Base-by-base conservation (phyloP, 1,139 yeast genomes). In the Arxiozyma slooffiae region DNA sequence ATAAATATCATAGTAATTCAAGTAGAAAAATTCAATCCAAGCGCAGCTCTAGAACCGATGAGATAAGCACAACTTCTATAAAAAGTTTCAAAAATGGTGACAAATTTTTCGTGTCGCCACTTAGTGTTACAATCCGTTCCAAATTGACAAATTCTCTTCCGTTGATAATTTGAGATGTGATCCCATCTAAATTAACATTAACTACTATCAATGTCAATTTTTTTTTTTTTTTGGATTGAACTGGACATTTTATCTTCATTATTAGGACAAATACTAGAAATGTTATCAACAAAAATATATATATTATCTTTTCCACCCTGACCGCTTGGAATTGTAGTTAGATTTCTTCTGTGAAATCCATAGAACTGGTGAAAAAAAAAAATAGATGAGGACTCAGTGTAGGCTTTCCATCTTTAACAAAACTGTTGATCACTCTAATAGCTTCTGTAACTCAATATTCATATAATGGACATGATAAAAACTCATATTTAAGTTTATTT, bases 401-500 rank as follows among this genome's bases (percentile, higher is more conserved):
- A 21, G 17, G 37, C 18, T 23, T 7, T 7, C 51, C 52, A 3
- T 58, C 58, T 14, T 52, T 55, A 7, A 63, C 46, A 47, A 65
- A 64, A 20, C 56, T 54, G 44, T 64, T 64, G 49, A 63, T 67
- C 1, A 67, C 66, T 34, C 62, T 55, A 7, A 63, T 65, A 0
- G 74, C 73, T 36, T 65, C 67, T 1, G 71, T 69, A 1, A 75
- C 74, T 67, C 74, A 71, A 41, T 71, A 74, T n/a, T 69, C 70
- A 52, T 69, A 70, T 11, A 75, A 55, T 0, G 79, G 74, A 14
- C 79, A 67, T 45, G 78, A 71, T 48, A 76, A 59, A 55, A 76
- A 75, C 4, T 80, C 79, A 55, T 74, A 75, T 54, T 73, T 71
- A 57, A 76, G 76, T 53, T 71, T 73, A 50, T 72, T 69, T 16